Evolutionary conservation across 2,329 filamentous ascomycete genomes (phyloP).

Genomic region (Microcyclosporella mali): DNA sequence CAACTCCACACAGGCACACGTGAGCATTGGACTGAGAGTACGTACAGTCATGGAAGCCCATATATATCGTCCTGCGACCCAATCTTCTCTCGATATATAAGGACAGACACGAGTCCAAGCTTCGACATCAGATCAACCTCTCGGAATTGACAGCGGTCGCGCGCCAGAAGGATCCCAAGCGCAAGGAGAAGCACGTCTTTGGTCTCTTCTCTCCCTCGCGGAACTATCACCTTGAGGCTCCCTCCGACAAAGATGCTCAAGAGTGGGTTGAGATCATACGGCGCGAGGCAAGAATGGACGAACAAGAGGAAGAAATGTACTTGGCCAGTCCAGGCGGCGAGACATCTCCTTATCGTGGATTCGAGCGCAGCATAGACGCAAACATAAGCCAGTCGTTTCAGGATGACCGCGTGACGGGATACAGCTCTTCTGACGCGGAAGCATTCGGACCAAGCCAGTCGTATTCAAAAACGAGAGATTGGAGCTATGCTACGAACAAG

Average conservation of each 20-base stretch:
- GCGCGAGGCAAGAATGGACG: constrained; percentile 72
- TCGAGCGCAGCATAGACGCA: constrained; percentile 32
- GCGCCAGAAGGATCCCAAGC: constrained; percentile 80
- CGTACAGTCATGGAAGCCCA: constrained; percentile 76
- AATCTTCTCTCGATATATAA: constrained; percentile 91
- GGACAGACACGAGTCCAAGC: constrained; percentile 79
- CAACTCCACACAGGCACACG: too few species aligned
- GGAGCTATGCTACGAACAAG: constrained; percentile 27
- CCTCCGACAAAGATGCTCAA: constrained; percentile 65
- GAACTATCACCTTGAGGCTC: constrained; percentile 85
- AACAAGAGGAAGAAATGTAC: constrained; percentile 80
- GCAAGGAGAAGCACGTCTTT: constrained; percentile 80
- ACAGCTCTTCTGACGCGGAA: constrained; percentile 44
- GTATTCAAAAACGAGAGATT: constrained; percentile 25
- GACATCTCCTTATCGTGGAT: constrained; percentile 41
- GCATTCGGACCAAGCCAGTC: constrained; percentile 16
- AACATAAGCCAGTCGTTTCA: constrained; percentile 14
- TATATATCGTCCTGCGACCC: constrained; percentile 83
- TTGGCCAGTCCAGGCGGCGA: constrained; percentile 59
- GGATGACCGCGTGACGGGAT: constrained; percentile 26
- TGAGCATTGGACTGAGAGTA: constrained; percentile 18
- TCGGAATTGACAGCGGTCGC: constrained; percentile 88
- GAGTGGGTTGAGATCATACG: constrained; percentile 83
- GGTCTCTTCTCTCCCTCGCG: constrained; percentile 84
- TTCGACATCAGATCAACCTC: constrained; percentile 80